Evolutionary conservation across 2,329 filamentous ascomycete species (phyloP), one percentile per base, ranked within the genome.

Genomic region (Ophiosphaerella herpotricha): DNA sequence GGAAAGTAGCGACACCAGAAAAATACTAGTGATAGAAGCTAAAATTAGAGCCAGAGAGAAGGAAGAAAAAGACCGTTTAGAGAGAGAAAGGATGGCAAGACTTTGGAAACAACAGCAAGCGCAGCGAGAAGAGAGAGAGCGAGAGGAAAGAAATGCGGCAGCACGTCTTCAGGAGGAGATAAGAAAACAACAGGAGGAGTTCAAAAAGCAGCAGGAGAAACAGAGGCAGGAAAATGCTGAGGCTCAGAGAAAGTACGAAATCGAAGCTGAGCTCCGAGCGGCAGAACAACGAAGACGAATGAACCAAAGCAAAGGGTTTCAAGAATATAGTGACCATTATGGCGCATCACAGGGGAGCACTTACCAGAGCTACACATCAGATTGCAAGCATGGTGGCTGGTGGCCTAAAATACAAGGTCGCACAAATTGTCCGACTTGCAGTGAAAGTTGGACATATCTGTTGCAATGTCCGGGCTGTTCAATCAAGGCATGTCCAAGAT

Each of bases 401-500:
- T 61, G 54, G 54, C 49, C 43, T 26, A 56, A 60, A 41, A 32
- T 58, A 8, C 50, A 58, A 21, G 56, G 56, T 35, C 50, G 48
- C 11, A 36, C 47, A 26, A 24, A 45, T 39, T 61, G 58, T 18
- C 58, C 58, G n/a, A 13, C 39, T 21, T 61, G 54, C 34, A 4
- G 26, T 21, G 54, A 61, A 3, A 39, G 21, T 33, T 61, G 58
- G 54, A 50, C 38, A 1, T 58, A 58, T 48, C 44, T 57, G 26
- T 39, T 62, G 32, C 40, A 58, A 16, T 60, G 57, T 32, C 59
- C 58, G 5, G 37, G 46, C 18, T 61, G 58, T 43, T 9, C 2
- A 3, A 52, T 46, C 44, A 42, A 52, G 34, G 55, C 55, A 12
- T 61, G 58, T 43, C 58, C 58, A 26, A 57, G 24, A 38, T 61